Conservation (phyloP, 106 monocot genomes). For the Allium sativum region DNA sequence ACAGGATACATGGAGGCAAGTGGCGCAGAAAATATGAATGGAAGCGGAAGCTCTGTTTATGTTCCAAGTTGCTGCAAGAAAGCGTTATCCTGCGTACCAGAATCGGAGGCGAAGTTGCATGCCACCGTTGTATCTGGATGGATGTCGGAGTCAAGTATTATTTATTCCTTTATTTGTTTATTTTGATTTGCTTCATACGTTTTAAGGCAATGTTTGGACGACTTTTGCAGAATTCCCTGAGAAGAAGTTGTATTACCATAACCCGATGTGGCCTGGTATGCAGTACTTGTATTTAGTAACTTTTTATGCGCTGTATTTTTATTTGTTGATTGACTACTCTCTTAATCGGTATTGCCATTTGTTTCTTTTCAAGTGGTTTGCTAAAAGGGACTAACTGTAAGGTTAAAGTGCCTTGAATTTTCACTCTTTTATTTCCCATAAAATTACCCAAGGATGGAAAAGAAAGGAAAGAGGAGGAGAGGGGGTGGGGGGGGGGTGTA, state of each 20-base stretch:
- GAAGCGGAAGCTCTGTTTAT: background rate
- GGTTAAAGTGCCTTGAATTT: too few species aligned
- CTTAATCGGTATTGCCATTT: too few species aligned
- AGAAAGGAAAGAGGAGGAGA: too few species aligned
- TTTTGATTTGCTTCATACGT: background rate
- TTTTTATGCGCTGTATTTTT: too few species aligned
- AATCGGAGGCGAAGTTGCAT: constrained; percentile 36
- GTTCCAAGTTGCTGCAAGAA: constrained; percentile 38
- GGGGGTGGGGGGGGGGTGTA: too few species aligned
- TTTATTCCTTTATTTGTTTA: constrained; percentile 2
- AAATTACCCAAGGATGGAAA: too few species aligned
- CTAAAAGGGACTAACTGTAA: too few species aligned
- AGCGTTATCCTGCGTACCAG: constrained; percentile 26
- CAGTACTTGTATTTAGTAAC: too few species aligned
- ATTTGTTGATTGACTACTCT: too few species aligned
- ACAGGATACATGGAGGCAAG: constrained; percentile 34
- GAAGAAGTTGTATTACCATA: constrained; percentile 58
- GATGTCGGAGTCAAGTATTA: constrained; percentile 34
- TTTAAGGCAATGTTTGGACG: constrained; percentile 4
- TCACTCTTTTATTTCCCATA: too few species aligned
- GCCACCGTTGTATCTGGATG: constrained; percentile 54
- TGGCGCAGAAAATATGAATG: constrained; percentile 19
- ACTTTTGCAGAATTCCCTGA: constrained; percentile 32
- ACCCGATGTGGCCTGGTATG: constrained; percentile 90
- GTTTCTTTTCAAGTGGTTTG: too few species aligned